Percentiles rank a stretch among this genome's conserved stretches.
Conservation (phyloP, 164 flowering plant species). For the Piper betle region DNA sequence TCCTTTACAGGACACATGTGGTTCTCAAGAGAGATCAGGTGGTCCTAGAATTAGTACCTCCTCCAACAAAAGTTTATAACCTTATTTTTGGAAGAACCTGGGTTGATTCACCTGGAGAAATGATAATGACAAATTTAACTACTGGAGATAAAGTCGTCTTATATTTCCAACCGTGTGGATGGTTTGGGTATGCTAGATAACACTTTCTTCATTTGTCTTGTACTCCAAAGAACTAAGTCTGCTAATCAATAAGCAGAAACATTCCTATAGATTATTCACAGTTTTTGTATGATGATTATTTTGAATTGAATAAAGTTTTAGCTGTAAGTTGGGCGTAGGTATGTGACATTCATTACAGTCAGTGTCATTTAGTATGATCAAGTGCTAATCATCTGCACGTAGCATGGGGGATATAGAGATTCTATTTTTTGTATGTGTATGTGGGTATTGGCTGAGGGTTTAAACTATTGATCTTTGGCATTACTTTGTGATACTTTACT, state of each 20-base stretch:
- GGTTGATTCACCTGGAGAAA: constrained; percentile 79
- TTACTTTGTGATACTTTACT: background rate
- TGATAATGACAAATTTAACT: constrained; percentile 62
- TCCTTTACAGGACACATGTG: constrained; percentile 17
- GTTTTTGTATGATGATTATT: background rate
- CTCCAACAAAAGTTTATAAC: constrained; percentile 73
- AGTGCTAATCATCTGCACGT: too few relatives aligned
- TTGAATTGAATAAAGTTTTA: too few relatives aligned
- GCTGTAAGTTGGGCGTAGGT: background rate
- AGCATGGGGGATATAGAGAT: too few relatives aligned
- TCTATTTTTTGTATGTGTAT: too few relatives aligned
- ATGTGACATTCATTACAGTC: too few relatives aligned
- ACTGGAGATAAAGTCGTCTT: constrained; percentile 42
- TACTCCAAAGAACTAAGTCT: too few relatives aligned
- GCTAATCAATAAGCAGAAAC: background rate
- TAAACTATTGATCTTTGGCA: background rate
- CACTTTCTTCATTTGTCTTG: background rate
- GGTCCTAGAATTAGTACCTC: constrained; percentile 51
- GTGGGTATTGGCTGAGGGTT: too few relatives aligned
- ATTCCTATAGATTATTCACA: too few relatives aligned
- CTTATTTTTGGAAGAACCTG: constrained; percentile 85
- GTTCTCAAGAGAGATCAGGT: constrained; percentile 35
- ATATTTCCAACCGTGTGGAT: constrained; percentile 38
- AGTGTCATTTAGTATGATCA: too few relatives aligned
- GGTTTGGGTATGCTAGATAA: constrained; percentile 34